Base-by-base conservation (phyloP, 352 stramenopile species). In the Pythium dissotocum region DNA sequence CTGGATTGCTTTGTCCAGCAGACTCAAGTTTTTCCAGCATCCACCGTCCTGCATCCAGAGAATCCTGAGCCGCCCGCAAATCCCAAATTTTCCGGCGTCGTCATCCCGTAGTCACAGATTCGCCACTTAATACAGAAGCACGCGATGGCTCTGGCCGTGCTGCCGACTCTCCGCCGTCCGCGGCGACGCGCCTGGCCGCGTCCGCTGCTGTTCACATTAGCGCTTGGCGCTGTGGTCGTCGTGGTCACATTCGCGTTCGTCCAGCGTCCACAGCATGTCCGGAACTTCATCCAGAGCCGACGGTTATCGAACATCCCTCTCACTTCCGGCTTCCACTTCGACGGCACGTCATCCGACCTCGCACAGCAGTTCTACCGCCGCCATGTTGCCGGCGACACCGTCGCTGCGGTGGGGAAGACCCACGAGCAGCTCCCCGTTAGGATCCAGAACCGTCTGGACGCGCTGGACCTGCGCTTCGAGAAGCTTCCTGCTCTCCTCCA, bases 271-370 rank as follows among this genome's bases (percentile, higher is more conserved):
- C 7, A 42, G 14, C 36, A 42, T 42, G 36, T 42, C 6, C 36
- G 10, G 7, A 12, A 7, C 6, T 42, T 42, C 36, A 24, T 51
- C 42, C 42, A 51, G 42, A 51, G 57, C 40, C 59, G 44, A 49
- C 58, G 14, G 24, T 21, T 55, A 12, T 6, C 18, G 13, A 30
- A 35, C 9, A 40, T 68, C 13, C 61, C 61, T 21, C 56, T 70
- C 18, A 65, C 46, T 1, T 16, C 52, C 30, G 30, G 12, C 0
- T 82, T 72, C 18, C 4, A 51, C 10, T 80, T 70, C 52, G 68
- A 80, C n/a, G 76, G 76, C 14, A 30, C 52, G 7, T 77, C 61
- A 0, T 74, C 64, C 2, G 76, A 83, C 52, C 62, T 83, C 35
- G 64, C 71, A 2, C 70, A 80, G 68, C 76, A 83, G 35, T 77